These are phyloP conservation scores for Trichoderma lentiforme DNA, from an alignment of 2,329 filamentous ascomycete genomes.

Conservation along the genomic window DNA sequence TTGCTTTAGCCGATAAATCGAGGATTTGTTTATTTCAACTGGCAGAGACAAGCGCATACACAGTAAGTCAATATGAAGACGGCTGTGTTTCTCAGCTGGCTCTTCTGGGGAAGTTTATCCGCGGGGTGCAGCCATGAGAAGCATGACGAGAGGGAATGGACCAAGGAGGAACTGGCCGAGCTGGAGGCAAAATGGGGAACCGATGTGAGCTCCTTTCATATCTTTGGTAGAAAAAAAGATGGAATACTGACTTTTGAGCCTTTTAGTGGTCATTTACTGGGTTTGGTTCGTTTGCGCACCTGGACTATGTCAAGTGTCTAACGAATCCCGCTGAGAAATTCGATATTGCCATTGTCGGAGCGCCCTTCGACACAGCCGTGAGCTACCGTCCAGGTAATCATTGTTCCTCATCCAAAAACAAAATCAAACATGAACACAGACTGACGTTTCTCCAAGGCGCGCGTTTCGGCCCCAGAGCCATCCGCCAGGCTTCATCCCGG, in stretches of 20 bases:
- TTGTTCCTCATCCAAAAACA: background rate
- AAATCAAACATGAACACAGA: background rate
- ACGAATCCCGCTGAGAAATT: slow-evolving; percentile 60
- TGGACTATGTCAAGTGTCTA: slow-evolving; percentile 66
- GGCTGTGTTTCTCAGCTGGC: slow-evolving; percentile 25
- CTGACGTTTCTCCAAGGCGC: slow-evolving; percentile 45
- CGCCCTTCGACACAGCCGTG: slow-evolving; percentile 71
- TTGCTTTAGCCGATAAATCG: background rate
- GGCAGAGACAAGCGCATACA: background rate
- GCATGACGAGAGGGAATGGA: slow-evolving; percentile 43
- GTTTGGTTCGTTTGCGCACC: slow-evolving; percentile 71
- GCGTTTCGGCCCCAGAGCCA: slow-evolving; percentile 83
- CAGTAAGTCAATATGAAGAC: slow-evolving; percentile 26
- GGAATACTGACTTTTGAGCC: background rate
- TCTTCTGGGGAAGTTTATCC: slow-evolving; percentile 28
- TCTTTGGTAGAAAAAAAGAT: background rate
- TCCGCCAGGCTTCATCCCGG: slow-evolving; percentile 76
- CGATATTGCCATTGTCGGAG: slow-evolving; percentile 70
- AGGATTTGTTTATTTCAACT: background rate
- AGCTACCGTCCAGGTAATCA: slow-evolving; percentile 61
- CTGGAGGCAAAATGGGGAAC: slow-evolving; percentile 56
- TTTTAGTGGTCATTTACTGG: slow-evolving; percentile 57
- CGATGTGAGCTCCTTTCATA: slow-evolving; percentile 42
- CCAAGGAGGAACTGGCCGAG: slow-evolving; percentile 49
- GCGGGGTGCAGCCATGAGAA: slow-evolving; percentile 29